Percentiles rank a stretch among this genome's conserved stretches.
phyloP scores from a whole-genome alignment of 495 filamentous ascomycete species.

The Aspergillus olivimuriae region DNA sequence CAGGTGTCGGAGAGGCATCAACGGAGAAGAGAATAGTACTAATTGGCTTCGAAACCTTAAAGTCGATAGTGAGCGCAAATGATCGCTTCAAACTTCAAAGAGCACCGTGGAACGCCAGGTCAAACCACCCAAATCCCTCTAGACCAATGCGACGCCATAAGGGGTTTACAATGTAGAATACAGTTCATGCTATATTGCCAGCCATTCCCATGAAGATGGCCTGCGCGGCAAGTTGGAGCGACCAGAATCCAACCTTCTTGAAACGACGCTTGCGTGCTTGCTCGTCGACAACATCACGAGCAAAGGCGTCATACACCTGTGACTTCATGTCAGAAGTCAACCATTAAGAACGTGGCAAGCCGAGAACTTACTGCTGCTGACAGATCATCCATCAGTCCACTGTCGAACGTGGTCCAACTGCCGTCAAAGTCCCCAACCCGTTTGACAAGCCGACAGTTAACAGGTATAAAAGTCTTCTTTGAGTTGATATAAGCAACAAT shows the following conservation, averaged over 20 bases:
- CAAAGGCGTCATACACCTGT: constrained; percentile 87
- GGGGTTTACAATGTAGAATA: constrained; percentile 13
- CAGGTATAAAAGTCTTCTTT: constrained; percentile 84
- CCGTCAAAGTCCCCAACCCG: constrained; percentile 83
- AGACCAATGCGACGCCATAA: constrained; percentile 6
- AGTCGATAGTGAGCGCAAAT: too few species aligned
- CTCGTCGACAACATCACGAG: constrained; percentile 78
- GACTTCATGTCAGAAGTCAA: too few species aligned
- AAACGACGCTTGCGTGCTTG: constrained; percentile 78
- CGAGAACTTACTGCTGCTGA: constrained; percentile 66
- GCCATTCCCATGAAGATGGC: constrained; percentile 95
- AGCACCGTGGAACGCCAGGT: not conserved
- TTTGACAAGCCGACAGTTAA: constrained; percentile 92
- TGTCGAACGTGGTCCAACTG: constrained; percentile 91
- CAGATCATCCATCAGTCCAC: constrained; percentile 91
- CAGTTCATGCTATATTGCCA: constrained; percentile 64
- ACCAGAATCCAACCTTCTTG: constrained; percentile 96
- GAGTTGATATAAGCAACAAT: constrained; percentile 99
- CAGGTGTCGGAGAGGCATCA: too few species aligned
- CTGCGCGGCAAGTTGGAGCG: constrained; percentile 80
- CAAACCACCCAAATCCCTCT: not conserved
- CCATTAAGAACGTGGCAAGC: too few species aligned
- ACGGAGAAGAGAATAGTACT: too few species aligned
- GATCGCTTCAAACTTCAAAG: too few species aligned
- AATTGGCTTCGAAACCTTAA: too few species aligned